Conservation (phyloP, 225 moss, liverwort and hornwort genomes). For the Straminergon stramineum region DNA sequence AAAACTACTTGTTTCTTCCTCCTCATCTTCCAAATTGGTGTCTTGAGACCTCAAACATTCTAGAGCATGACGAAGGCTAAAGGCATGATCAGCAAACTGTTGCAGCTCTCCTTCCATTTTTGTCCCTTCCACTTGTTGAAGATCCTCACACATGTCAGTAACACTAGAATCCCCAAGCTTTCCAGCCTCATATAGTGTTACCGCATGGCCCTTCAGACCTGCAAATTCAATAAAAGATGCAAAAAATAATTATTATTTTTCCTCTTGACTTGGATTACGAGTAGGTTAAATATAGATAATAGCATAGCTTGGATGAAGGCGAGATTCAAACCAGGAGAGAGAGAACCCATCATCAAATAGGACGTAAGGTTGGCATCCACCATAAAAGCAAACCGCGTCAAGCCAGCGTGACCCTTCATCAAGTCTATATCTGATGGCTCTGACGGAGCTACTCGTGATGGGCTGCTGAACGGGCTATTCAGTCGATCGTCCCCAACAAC, state of each 20-base stretch:
- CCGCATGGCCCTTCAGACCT: conserved; percentile 98
- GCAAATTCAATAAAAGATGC: conserved; percentile 2
- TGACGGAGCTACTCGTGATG: conserved; percentile 38
- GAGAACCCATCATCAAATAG: conserved; percentile 99
- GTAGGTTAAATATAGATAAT: background rate
- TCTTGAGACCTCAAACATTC: conserved; percentile 86
- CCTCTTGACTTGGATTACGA: background rate
- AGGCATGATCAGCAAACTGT: conserved; percentile 93
- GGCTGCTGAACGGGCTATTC: conserved; percentile 49
- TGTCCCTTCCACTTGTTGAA: conserved; percentile 90
- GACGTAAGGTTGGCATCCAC: conserved; percentile 98
- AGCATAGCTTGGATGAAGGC: background rate
- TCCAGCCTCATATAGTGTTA: conserved; percentile 92
- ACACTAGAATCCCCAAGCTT: conserved; percentile 94
- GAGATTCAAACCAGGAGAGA: conserved; percentile 70
- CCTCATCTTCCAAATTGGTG: conserved; percentile 35
- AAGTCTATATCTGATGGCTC: conserved; percentile 51
- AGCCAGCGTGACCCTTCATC: conserved; percentile 34
- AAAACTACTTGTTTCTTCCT: conserved; percentile 21
- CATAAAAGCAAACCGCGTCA: conserved; percentile 91
- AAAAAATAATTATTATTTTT: background rate
- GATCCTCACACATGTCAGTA: conserved; percentile 97
- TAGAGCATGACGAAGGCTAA: conserved; percentile 88
- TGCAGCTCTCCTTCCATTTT: conserved; percentile 98
- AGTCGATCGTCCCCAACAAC: conserved; percentile 53